Conservation (phyloP, 2,329 filamentous ascomycete species). For the Stromatinia cepivora region DNA sequence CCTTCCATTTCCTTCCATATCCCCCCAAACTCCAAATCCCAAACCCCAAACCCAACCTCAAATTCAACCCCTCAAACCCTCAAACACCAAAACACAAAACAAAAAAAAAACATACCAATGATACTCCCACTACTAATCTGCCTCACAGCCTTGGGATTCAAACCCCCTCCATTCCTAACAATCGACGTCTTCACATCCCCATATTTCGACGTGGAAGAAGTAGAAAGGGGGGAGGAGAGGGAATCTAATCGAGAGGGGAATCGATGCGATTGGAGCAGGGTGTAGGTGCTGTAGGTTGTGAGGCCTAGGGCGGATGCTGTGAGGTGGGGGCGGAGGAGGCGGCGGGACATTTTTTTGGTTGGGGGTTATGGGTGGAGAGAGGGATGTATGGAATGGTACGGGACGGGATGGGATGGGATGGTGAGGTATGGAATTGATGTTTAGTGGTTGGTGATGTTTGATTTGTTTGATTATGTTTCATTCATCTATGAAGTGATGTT, state of each 20-base stretch:
- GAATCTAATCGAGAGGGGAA: conserved; percentile 39
- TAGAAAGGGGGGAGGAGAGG: conserved; percentile 21
- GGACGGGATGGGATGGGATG: neutral
- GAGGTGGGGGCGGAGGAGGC: conserved; percentile 39
- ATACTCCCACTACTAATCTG: conserved; percentile 41
- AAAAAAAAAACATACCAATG: conserved; percentile 33
- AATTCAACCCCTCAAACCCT: neutral
- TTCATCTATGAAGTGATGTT: neutral
- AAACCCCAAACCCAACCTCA: neutral
- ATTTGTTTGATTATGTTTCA: neutral
- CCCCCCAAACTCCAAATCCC: neutral
- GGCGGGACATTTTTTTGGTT: conserved; percentile 30
- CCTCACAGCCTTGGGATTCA: conserved; percentile 37
- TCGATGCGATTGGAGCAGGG: conserved; percentile 36
- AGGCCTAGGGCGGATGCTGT: conserved; percentile 40
- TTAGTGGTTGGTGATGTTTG: neutral
- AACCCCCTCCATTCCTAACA: conserved; percentile 23
- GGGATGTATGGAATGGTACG: too few species aligned
- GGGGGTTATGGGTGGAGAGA: neutral
- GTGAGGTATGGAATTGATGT: neutral
- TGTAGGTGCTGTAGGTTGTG: conserved; percentile 42
- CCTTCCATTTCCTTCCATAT: too few species aligned
- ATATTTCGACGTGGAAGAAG: conserved; percentile 24
- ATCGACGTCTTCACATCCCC: conserved; percentile 39
- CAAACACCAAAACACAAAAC: neutral